phyloP scores from a whole-genome alignment of 2,329 filamentous ascomycete genomes.

The Alternaria triticina region DNA sequence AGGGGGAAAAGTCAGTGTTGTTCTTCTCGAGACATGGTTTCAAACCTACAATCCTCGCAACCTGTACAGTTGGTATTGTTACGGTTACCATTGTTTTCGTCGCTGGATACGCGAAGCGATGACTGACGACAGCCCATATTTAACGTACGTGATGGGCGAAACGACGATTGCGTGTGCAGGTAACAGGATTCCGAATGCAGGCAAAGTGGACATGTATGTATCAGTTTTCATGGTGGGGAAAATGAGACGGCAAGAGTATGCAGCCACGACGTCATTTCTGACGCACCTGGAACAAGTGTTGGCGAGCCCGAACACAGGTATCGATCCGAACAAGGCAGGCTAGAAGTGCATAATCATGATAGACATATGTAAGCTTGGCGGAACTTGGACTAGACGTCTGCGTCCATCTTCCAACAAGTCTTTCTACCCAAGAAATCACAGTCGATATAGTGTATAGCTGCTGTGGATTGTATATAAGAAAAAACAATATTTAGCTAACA shows the following conservation, averaged over 20 bases:
- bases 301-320: background rate
- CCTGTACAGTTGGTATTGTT: conserved; percentile 10
- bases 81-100: background rate
- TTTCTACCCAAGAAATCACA: background rate
- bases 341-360: background rate
- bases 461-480: background rate
- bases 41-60: conserved; percentile 7
- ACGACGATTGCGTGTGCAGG: background rate
- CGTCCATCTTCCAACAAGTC: background rate
- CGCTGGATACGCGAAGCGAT: background rate
- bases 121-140: conserved; percentile 4
- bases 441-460: background rate
- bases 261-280: conserved; percentile 2
- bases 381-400: background rate
- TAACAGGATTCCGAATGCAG: background rate
- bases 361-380: background rate
- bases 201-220: background rate
- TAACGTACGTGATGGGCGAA: background rate
- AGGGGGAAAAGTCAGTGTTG: background rate
- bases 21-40: background rate
- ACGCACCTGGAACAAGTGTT: background rate
- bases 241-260: background rate
- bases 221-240: background rate
- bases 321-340: background rate
- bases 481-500: conserved; percentile 24